Conservation (phyloP, 495 filamentous ascomycete genomes). For the Podospora didyma region DNA sequence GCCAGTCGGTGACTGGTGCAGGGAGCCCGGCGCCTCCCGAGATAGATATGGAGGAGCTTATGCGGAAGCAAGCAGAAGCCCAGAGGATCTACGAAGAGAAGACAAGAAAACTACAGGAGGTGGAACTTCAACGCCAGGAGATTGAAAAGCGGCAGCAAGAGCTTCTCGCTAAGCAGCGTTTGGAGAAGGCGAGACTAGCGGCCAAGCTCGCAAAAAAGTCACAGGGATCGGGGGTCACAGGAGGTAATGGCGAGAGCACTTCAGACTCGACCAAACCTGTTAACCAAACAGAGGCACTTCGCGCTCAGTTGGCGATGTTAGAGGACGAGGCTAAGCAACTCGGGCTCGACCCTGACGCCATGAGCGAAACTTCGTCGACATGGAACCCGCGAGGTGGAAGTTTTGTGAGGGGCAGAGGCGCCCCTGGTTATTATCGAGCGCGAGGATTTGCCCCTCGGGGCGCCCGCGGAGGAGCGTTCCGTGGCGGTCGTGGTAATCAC, state of each 20-base stretch:
- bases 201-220: conserved; percentile 48
- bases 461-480: conserved; percentile 42
- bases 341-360: conserved; percentile 60
- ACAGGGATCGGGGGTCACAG: conserved; percentile 14
- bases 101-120: conserved; percentile 64
- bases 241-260: conserved; percentile 12
- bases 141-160: conserved; percentile 75
- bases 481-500: conserved; percentile 56
- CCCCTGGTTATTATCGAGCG: conserved; percentile 32
- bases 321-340: conserved; percentile 81
- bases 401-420: conserved; percentile 44
- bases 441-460: conserved; percentile 41
- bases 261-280: conserved; percentile 22
- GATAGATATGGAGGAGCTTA: conserved; percentile 76
- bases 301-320: conserved; percentile 74
- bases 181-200: conserved; percentile 69
- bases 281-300: conserved; percentile 52
- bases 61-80: conserved; percentile 69
- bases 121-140: conserved; percentile 65
- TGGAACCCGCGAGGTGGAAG: conserved; percentile 34
- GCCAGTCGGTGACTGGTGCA: conserved; percentile 12
- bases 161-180: conserved; percentile 66
- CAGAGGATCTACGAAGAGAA: conserved; percentile 79
- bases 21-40: conserved; percentile 37
- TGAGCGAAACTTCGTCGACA: conserved; percentile 38